phyloP scores from a whole-genome alignment of 2,329 filamentous ascomycete genomes.

The Annulohypoxylon truncatum region DNA sequence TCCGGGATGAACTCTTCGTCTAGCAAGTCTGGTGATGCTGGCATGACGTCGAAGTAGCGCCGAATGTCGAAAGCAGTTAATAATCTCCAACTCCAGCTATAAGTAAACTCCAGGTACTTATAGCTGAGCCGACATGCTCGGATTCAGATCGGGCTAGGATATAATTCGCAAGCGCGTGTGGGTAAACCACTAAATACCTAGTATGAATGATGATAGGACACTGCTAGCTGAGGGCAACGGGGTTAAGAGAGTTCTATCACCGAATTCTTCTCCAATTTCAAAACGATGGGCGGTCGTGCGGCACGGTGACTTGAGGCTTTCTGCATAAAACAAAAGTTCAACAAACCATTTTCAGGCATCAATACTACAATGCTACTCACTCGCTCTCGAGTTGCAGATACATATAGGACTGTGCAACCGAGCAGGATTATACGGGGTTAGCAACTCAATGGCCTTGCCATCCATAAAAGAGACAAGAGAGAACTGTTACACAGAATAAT shows the following conservation, averaged over 20 bases:
- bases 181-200: background rate
- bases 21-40: conserved; percentile 28
- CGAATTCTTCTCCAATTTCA: conserved; percentile 9
- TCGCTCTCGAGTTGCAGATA: conserved; percentile 9
- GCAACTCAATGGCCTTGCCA: conserved; percentile 15
- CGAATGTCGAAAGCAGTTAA: conserved; percentile 7
- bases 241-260: conserved; percentile 16
- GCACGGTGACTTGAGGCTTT: conserved; percentile 19
- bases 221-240: conserved; percentile 10
- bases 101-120: conserved; percentile 12
- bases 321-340: conserved; percentile 31
- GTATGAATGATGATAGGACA: conserved; percentile 35
- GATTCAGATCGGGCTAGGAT: conserved; percentile 8
- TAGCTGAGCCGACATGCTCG: conserved; percentile 13
- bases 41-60: conserved; percentile 32
- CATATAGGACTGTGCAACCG: conserved; percentile 8
- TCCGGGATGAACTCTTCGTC: conserved; percentile 4
- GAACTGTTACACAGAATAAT: conserved; percentile 18
- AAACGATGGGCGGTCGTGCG: conserved; percentile 5
- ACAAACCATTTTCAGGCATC: conserved; percentile 27
- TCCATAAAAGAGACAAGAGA: conserved; percentile 1
- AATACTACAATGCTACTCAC: conserved; percentile 11
- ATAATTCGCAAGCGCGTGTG: background rate
- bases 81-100: conserved; percentile 13
- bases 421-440: conserved; percentile 33